phyloP scores from a whole-genome alignment of 139 green algal species.

The Micractinium sp. region DNA sequence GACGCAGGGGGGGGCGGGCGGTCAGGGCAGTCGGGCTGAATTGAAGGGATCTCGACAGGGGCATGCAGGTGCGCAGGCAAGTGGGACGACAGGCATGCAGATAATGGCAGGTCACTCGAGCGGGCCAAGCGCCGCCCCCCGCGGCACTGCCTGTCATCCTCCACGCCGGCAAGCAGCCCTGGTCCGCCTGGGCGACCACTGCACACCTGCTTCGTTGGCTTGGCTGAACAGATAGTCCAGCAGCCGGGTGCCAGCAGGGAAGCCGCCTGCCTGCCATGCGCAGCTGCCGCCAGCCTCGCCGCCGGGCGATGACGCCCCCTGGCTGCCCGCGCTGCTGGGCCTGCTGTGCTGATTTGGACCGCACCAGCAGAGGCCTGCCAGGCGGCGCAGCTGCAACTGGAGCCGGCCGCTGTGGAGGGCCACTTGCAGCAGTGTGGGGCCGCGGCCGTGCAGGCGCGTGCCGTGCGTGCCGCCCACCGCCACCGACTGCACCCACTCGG shows the following conservation, averaged over 20 bases:
- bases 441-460: neutral
- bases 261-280: slow-evolving; percentile 13
- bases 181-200: no score
- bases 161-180: neutral
- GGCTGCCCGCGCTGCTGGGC: neutral
- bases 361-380: slow-evolving; percentile 41
- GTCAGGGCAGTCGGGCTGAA: neutral
- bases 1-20: neutral
- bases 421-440: slow-evolving; percentile 25
- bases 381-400: slow-evolving; percentile 22
- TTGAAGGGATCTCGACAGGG: no score
- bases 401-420: slow-evolving; percentile 23
- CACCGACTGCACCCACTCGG: slow-evolving; percentile 1
- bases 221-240: slow-evolving; percentile 10
- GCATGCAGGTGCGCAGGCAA: neutral
- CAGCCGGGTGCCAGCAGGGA: slow-evolving; percentile 1
- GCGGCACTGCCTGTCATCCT: neutral
- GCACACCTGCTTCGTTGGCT: slow-evolving; percentile 20
- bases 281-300: neutral
- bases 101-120: no score
- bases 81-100: neutral
- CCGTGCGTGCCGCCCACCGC: neutral
- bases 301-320: neutral
- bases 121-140: no score
- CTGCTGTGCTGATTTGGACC: no score